Conservation (phyloP, 306 rosid species). For the Sicyos edulis region DNA sequence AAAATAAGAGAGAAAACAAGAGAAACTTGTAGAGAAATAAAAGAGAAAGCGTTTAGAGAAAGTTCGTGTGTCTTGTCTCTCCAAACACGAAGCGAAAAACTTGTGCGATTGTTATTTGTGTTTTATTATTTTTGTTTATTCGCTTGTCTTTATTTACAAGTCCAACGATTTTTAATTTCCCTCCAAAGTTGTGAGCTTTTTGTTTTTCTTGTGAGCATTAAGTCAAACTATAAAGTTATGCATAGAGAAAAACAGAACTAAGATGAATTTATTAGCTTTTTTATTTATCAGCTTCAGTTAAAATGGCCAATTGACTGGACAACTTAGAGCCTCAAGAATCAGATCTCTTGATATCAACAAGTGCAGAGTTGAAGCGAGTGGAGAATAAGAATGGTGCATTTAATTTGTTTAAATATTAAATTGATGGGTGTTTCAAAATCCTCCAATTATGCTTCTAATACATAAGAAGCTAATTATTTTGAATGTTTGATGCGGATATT, state of each 20-base stretch:
- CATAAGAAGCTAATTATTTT: slow-evolving; percentile 14
- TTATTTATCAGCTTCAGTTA: no score
- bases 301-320: not conserved
- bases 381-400: slow-evolving; percentile 13
- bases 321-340: no score
- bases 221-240: not conserved
- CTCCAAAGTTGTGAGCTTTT: slow-evolving; percentile 7
- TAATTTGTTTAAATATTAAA: slow-evolving; percentile 12
- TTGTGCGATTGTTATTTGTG: no score
- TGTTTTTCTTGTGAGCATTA: not conserved
- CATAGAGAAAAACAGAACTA: slow-evolving; percentile 6
- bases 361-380: not conserved
- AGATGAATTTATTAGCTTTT: slow-evolving; percentile 3
- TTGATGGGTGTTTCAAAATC: not conserved
- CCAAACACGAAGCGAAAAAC: not conserved
- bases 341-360: not conserved
- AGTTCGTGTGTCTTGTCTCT: slow-evolving; percentile 7
- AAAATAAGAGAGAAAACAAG: no score
- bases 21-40: no score
- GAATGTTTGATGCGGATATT: not conserved
- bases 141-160: no score
- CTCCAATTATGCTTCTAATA: not conserved
- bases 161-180: not conserved
- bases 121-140: no score
- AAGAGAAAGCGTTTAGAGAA: slow-evolving; percentile 9